Conservation (phyloP, 257 asterid species). For the Solanum clarkiae region DNA sequence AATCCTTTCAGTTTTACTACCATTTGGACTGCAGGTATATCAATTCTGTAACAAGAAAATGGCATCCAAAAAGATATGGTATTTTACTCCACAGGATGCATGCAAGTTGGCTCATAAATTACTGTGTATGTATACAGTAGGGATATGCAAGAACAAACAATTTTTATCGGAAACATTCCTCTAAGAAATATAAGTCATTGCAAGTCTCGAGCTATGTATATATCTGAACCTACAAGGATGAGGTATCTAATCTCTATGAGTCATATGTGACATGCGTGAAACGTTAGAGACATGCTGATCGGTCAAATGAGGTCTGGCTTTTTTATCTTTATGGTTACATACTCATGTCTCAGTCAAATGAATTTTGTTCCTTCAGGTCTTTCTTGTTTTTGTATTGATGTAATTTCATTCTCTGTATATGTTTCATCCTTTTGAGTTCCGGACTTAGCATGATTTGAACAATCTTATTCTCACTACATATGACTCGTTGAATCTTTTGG, state of each 20-base stretch:
- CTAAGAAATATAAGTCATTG: no score
- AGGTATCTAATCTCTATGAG: background rate
- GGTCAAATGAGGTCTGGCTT: background rate
- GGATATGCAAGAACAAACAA: no score
- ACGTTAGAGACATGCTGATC: background rate
- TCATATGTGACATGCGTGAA: background rate
- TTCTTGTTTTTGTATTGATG: background rate
- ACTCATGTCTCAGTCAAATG: background rate
- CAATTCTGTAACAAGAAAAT: background rate
- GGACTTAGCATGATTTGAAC: background rate
- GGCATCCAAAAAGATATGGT: background rate
- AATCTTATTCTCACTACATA: no score
- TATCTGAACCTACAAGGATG: constrained; percentile 3
- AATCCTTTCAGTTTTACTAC: no score
- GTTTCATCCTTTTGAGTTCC: background rate
- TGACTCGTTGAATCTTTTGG: background rate
- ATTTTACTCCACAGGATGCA: background rate
- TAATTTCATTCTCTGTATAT: background rate
- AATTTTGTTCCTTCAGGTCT: background rate
- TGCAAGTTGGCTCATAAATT: background rate
- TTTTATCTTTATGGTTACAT: background rate
- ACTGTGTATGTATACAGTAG: no score
- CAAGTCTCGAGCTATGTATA: background rate
- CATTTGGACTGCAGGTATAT: no score
- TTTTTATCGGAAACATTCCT: no score